Base-by-base conservation (phyloP, 73 alveolate genomes). In the Stentor roeselii region DNA sequence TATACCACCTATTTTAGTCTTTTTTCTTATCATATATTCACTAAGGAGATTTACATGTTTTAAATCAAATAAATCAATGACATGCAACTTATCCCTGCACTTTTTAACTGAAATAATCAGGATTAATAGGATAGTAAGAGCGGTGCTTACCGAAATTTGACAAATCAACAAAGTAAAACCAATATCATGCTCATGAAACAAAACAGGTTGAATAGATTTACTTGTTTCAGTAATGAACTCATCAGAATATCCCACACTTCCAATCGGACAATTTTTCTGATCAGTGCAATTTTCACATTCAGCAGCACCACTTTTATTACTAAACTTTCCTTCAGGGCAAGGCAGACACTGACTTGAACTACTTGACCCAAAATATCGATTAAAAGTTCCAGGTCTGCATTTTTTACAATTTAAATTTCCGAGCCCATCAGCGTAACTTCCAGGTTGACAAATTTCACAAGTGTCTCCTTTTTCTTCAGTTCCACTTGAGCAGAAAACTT, bases 241-340 rank as follows among this genome's bases (percentile, higher is more conserved):
- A 1, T 76, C 41, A 1, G n/a, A 32, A 1, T 36, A 40, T 27
- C 2, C 34, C 37, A 21, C 11, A 67, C 80, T 67, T 21, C 80
- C 80, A 30, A n/a, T 34, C 14, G 80, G 80, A 40, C 80, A 67
- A 21, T 67, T 21, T 1, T 30, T 21, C 15, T 67, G 0, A 21
- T 14, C 0, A 30, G 80, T 0, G 37, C 80, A 67, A 0, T 1
- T 27, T 76, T n/a, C 21, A 2, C 84, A 76, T 35, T 39, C 35
- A 6, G 32, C 1, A 15, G n/a, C 21, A 38, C 75, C 75, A 1
- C 0, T 6, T 40, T 76, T n/a, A 39, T 41, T n/a, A 76, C 39
- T 39, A 76, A 21, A 39, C 32, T 31, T 67, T 1, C 84, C 84
- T 76, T 76, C 39, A 21, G 2, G 84, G 2, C 84, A 76, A n/a